Conservation (phyloP, 768 basidiomycete genomes). For the Lactifluus pinguis region DNA sequence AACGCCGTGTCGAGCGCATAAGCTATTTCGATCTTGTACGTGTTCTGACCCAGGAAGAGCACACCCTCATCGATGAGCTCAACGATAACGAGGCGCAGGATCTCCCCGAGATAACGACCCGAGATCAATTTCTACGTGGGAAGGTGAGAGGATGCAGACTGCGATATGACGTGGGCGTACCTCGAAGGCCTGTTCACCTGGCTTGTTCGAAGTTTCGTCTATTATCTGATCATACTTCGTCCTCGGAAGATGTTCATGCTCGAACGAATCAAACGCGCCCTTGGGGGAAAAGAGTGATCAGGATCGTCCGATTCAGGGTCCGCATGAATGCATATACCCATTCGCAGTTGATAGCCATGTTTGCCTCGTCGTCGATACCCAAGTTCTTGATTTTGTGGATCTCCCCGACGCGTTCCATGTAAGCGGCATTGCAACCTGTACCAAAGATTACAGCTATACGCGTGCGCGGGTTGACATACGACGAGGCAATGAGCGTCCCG, state of each 20-base stretch:
- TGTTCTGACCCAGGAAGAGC: constrained; percentile 95
- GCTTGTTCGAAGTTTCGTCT: constrained; percentile 93
- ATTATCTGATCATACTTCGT: constrained; percentile 92
- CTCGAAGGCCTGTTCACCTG: constrained; percentile 90
- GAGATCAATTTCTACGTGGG: constrained; percentile 76
- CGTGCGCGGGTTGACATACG: constrained; percentile 86
- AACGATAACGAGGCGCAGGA: constrained; percentile 87
- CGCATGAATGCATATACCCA: constrained; percentile 52
- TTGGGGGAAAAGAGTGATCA: constrained; percentile 24
- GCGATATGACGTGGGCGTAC: constrained; percentile 29
- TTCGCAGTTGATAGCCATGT: constrained; percentile 97
- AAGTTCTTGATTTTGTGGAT: constrained; percentile 79
- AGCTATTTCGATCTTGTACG: constrained; percentile 93
- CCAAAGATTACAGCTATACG: constrained; percentile 96
- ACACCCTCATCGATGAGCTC: constrained; percentile 96
- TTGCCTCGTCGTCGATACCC: constrained; percentile 51
- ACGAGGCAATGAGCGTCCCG: constrained; percentile 92
- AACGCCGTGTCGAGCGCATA: constrained; percentile 96
- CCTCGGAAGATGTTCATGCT: constrained; percentile 88
- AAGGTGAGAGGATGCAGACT: not conserved
- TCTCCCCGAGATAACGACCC: constrained; percentile 92
- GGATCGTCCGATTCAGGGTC: not conserved
- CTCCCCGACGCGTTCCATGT: constrained; percentile 83
- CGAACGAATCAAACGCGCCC: constrained; percentile 97
- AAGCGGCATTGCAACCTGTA: constrained; percentile 97